phyloP scores from a whole-genome alignment of 1,139 yeast species.

The Yamadazyma dendronema region DNA sequence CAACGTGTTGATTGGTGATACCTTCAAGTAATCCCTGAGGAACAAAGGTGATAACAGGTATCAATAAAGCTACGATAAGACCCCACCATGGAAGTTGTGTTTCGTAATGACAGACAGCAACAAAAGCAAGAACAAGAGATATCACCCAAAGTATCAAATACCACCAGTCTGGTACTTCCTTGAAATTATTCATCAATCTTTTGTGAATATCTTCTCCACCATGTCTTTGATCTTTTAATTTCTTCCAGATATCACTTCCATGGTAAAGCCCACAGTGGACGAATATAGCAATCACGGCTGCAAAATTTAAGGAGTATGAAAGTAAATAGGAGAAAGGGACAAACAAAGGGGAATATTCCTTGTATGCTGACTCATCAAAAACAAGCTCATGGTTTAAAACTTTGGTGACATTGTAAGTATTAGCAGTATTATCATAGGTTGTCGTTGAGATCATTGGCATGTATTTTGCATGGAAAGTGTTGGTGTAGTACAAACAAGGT shows the following conservation, averaged over 20 bases:
- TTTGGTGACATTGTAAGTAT: conserved; percentile 35
- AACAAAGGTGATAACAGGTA: conserved; percentile 35
- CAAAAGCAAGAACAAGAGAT: conserved; percentile 36
- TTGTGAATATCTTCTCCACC: conserved; percentile 52
- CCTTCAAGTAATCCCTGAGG: conserved; percentile 14
- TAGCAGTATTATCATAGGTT: conserved; percentile 48
- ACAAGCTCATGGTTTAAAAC: conserved; percentile 38
- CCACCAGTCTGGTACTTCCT: conserved; percentile 68
- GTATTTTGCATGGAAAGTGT: conserved; percentile 49
- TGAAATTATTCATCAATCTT: conserved; percentile 56
- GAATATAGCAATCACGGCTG: conserved; percentile 24
- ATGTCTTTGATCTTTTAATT: conserved; percentile 26
- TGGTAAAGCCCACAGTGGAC: conserved; percentile 51
- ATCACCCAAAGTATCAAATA: conserved; percentile 41
- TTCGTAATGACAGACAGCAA: conserved; percentile 31
- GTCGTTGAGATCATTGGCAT: conserved; percentile 53
- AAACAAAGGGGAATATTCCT: conserved; percentile 46
- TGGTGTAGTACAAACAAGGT: conserved; percentile 38
- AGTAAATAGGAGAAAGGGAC: conserved; percentile 41
- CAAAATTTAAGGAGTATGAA: conserved; percentile 59
- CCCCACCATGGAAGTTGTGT: conserved; percentile 42
- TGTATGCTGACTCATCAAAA: conserved; percentile 40
- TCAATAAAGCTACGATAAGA: conserved; percentile 33
- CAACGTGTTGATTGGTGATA: conserved; percentile 20
- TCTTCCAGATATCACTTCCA: conserved; percentile 48